Conservation (phyloP, 2,329 filamentous ascomycete genomes). For the Xylariaceae sp. region DNA sequence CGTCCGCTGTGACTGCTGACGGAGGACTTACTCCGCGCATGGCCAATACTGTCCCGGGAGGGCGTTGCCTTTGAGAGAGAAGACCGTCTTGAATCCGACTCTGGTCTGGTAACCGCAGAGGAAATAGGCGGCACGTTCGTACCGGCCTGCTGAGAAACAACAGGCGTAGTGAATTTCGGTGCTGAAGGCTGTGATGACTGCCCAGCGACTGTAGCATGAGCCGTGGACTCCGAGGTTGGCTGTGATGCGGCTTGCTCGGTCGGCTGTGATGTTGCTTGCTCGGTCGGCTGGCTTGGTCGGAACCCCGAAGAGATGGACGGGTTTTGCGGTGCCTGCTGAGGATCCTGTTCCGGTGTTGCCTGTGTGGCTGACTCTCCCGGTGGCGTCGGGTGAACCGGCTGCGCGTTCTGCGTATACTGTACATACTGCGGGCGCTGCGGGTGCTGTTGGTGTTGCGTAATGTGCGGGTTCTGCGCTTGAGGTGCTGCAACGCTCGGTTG, state of each 20-base stretch:
- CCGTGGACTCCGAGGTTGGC: conserved; percentile 1
- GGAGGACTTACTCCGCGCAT: conserved; percentile 27
- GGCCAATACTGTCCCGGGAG: conserved; percentile 18
- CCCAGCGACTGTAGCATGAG: conserved; percentile 1
- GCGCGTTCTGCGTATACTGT: not conserved
- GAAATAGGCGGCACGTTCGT: conserved; percentile 1
- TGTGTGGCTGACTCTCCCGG: not conserved
- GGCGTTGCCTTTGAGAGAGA: conserved; percentile 19
- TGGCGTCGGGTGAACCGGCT: not conserved
- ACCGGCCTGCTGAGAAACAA: conserved; percentile 2
- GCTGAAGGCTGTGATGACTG: conserved; percentile 4
- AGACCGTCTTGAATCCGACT: conserved; percentile 16
- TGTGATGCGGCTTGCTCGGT: conserved; percentile 9
- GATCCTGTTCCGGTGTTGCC: not conserved
- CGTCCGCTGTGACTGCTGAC: conserved; percentile 23
- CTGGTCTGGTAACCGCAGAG: conserved; percentile 6
- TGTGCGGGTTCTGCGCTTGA: conserved; percentile 1
- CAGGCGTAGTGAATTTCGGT: conserved; percentile 2
- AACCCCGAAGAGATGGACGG: not conserved
- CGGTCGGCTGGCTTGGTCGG: not conserved
- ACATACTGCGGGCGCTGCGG: conserved; percentile 6
- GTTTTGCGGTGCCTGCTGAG: not conserved
- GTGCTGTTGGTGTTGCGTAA: not conserved
- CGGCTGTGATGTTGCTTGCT: not conserved
- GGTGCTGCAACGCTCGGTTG: not conserved